phyloP scores from a whole-genome alignment of 2,329 filamentous ascomycete species.

The Fusarium drepaniforme region DNA sequence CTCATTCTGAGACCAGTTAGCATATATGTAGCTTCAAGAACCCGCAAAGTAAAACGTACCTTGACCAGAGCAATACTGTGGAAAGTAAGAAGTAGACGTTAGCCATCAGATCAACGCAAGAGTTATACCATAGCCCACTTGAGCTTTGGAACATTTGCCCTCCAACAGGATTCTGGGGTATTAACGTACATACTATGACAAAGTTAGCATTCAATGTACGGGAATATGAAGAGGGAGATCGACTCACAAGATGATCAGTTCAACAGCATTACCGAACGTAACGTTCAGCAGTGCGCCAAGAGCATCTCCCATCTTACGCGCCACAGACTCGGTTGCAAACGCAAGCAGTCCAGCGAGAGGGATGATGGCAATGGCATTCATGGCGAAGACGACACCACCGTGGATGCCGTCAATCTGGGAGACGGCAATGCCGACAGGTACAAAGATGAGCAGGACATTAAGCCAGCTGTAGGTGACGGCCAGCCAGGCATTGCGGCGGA shows the following conservation, averaged over 20 bases:
- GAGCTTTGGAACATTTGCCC: not conserved
- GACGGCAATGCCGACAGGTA: constrained; percentile 80
- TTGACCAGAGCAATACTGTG: constrained; percentile 81
- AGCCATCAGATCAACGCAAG: constrained; percentile 14
- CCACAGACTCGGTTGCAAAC: constrained; percentile 81
- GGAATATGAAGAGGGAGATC: not conserved
- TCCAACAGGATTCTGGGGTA: not conserved
- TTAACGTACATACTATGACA: constrained; percentile 64
- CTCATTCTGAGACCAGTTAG: constrained; percentile 66
- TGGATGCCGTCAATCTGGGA: constrained; percentile 65
- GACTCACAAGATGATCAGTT: constrained; percentile 79
- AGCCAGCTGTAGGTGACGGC: constrained; percentile 80
- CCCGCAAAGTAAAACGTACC: constrained; percentile 43
- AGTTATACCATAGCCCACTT: not conserved
- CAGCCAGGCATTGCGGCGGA: constrained; percentile 65
- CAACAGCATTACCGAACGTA: constrained; percentile 83
- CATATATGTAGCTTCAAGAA: not conserved
- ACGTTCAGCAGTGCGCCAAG: constrained; percentile 81
- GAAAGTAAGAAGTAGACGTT: constrained; percentile 37
- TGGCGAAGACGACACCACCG: constrained; percentile 75
- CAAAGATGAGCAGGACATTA: constrained; percentile 82
- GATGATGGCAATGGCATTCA: constrained; percentile 82
- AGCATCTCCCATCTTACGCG: constrained; percentile 78
- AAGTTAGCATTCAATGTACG: constrained; percentile 20
- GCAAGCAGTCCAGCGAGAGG: constrained; percentile 79